A percentile compares a stretch with the other conserved stretches of the same genome.
Evolutionary conservation across 129 eudicot genomes (phyloP).

Genomic region (Tagetes erecta): DNA sequence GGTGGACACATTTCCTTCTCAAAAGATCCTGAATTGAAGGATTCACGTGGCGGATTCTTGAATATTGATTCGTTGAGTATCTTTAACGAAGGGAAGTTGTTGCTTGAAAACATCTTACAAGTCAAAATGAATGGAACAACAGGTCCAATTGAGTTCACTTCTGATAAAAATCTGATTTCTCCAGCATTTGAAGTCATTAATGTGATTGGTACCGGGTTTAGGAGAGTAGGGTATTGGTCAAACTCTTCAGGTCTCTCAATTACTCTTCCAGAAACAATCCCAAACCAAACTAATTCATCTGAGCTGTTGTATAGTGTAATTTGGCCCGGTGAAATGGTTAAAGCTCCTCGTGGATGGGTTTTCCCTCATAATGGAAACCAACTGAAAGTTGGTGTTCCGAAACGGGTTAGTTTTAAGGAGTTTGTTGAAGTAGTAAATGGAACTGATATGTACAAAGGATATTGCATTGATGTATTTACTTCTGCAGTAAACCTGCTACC

Average conservation of each 20-base stretch:
- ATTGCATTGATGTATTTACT: constrained; percentile 78
- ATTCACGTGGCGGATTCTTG: constrained; percentile 24
- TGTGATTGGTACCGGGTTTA: constrained; percentile 68
- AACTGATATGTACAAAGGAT: constrained; percentile 52
- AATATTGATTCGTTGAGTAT: constrained; percentile 55
- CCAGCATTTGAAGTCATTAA: constrained; percentile 81
- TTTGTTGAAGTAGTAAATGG: constrained; percentile 47
- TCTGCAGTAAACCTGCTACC: constrained; percentile 73
- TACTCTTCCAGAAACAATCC: constrained; percentile 53
- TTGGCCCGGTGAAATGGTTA: constrained; percentile 75
- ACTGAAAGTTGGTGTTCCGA: constrained; percentile 65
- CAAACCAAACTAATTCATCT: constrained; percentile 40
- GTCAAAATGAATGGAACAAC: constrained; percentile 66
- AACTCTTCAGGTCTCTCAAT: constrained; percentile 65
- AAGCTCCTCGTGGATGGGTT: constrained; percentile 88
- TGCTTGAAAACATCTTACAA: constrained; percentile 48
- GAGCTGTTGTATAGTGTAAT: constrained; percentile 44
- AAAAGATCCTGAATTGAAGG: constrained; percentile 32
- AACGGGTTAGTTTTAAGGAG: constrained; percentile 59
- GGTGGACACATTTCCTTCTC: constrained; percentile 65
- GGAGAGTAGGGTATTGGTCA: constrained; percentile 73
- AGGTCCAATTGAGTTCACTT: constrained; percentile 51
- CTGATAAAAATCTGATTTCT: constrained; percentile 43
- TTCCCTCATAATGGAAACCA: constrained; percentile 69
- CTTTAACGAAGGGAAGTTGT: constrained; percentile 60